A percentile compares a stretch with the other conserved stretches of the same genome.
Conservation (phyloP, 169 alveolate genomes). For the Neospora caninum region DNA sequence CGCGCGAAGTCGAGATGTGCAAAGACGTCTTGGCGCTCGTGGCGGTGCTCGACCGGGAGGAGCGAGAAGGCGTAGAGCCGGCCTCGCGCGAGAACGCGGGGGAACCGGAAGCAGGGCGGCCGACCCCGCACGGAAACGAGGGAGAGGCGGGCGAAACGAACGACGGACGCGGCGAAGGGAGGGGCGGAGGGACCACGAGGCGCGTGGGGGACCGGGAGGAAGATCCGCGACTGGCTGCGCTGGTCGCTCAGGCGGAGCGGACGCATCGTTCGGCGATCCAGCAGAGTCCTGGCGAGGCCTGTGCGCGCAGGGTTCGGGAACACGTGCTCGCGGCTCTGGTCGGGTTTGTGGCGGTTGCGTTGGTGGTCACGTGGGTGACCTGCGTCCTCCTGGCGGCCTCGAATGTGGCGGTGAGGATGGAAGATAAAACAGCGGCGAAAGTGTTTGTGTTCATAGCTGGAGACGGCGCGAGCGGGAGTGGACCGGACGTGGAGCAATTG, state of each 20-base stretch:
- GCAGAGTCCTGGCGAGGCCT: neutral
- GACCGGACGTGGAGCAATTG: neutral
- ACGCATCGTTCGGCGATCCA: neutral
- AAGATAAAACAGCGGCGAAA: constrained; percentile 4
- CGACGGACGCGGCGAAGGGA: neutral
- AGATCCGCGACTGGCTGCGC: neutral
- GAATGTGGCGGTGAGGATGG: neutral
- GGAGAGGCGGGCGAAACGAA: neutral
- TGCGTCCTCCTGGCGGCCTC: neutral
- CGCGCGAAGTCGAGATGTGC: neutral
- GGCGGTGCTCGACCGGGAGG: constrained; percentile 5
- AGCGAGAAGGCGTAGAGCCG: neutral
- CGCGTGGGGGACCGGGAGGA: neutral
- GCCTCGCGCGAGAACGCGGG: neutral
- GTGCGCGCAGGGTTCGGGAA: neutral
- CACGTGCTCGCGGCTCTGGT: neutral
- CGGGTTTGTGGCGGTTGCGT: neutral
- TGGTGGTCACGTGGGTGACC: neutral
- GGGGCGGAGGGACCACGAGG: no score
- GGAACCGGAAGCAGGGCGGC: no score
- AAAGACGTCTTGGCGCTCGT: constrained; percentile 22
- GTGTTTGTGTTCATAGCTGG: neutral
- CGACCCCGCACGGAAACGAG: neutral
- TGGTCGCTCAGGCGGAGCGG: neutral
- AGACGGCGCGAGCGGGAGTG: neutral